Evolutionary conservation across 2,329 filamentous ascomycete genomes (phyloP), one percentile per base, ranked within the genome.

Genomic region (Didymella arachidicola): DNA sequence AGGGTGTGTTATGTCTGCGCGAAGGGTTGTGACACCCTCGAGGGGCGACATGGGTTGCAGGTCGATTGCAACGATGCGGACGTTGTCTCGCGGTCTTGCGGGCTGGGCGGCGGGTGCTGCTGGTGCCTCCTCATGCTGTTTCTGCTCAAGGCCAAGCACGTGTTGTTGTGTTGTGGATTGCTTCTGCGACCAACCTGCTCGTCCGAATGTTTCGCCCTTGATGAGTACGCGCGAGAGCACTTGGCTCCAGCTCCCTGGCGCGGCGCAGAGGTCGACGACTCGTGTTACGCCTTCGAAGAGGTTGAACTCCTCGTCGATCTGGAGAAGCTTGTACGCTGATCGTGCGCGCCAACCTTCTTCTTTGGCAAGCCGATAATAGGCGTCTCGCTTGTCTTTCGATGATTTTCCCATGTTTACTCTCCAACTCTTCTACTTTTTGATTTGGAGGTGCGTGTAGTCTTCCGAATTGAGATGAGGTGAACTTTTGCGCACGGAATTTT

Each of bases 321-420:
- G 95, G 12, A 99, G 87, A 25, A 99, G 86, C 79, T 99, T 99
- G 82, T 97, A 99, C 8, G 95, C 95, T 66, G 93, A 97, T 57
- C 95, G 87, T 27, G 95, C 95, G 34, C 95, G 91, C 94, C 95
- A 99, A 64, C 96, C 96, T 82, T 99, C 95, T 78, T 99, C 95
- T 80, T 99, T 99, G 18, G 95, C 95, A 8, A 99, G 90, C 53
- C 95, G 87, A 74, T 99, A 99, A 80, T 99, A 99, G 44, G 93
- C 93, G 77, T 99, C 95, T 52, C 95, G 91, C 80, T 99, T 99
- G 75, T 99, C 95, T 79, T 99, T 99, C 46, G 94, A 98, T 1
- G 95, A 97, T 77, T 98, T 98, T 1, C 93, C 93, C 93, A 97
- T 96, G 16, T 26, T 65, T 16, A 1, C 19, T 7, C 7, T 25